Percentiles rank a stretch among this genome's conserved stretches.
These are phyloP conservation scores for Diplodia seriata DNA, from an alignment of 2,329 filamentous ascomycete genomes.

Conservation along the genomic window DNA sequence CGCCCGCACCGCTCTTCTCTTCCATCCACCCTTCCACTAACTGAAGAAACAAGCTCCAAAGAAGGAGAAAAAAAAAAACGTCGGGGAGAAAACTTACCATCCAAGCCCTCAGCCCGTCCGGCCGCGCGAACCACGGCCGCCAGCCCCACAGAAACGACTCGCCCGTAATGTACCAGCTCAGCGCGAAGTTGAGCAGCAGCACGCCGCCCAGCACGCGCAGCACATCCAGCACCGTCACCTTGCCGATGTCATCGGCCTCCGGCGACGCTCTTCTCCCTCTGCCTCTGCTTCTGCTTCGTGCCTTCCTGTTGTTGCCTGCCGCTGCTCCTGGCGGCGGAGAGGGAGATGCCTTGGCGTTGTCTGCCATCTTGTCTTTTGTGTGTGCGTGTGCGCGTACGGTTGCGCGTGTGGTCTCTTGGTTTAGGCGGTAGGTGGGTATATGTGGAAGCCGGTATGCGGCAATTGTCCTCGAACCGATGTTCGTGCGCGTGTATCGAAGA, in stretches of 20 bases:
- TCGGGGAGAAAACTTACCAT: constrained; percentile 37
- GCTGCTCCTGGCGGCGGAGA: background rate
- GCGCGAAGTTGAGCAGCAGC: constrained; percentile 67
- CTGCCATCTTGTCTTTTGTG: background rate
- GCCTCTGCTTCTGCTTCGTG: constrained; percentile 15
- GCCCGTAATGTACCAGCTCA: constrained; percentile 80
- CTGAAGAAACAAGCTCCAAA: background rate
- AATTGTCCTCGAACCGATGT: too few species aligned
- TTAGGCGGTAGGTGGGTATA: too few species aligned
- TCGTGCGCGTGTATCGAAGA: background rate
- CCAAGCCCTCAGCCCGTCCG: constrained; percentile 44
- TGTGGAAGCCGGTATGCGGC: too few species aligned
- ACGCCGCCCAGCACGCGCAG: constrained; percentile 73
- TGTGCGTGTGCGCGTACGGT: background rate
- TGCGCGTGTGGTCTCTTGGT: background rate
- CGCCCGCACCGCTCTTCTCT: background rate
- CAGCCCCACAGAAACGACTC: constrained; percentile 56
- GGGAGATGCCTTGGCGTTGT: background rate
- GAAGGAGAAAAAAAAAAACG: background rate
- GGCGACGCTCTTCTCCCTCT: constrained; percentile 7
- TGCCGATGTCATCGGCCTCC: constrained; percentile 34
- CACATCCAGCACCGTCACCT: constrained; percentile 65
- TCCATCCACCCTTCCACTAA: background rate
- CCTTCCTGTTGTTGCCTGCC: background rate
- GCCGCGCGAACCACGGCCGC: constrained; percentile 48